These are phyloP conservation scores for Ceratocystis ficicola DNA, from an alignment of 2,329 filamentous ascomycete genomes.

Conservation along the genomic window DNA sequence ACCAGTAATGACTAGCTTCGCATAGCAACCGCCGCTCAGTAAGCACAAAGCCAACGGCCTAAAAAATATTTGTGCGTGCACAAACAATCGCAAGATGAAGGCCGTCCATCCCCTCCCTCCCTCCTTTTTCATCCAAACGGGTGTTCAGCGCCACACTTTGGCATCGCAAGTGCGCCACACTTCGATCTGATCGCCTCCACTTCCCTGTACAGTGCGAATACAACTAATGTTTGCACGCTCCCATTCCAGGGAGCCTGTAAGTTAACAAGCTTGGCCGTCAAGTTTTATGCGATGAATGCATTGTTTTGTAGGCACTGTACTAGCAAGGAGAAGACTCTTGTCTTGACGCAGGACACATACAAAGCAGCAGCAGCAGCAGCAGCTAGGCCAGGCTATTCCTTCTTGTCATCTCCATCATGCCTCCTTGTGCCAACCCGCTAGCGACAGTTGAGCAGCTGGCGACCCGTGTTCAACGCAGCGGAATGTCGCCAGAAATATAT, in stretches of 20 bases:
- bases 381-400: background rate
- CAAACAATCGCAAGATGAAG: background rate
- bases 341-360: background rate
- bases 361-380: background rate
- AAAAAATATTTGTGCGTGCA: background rate
- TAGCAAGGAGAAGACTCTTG: background rate
- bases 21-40: background rate
- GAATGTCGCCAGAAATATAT: conserved; percentile 55
- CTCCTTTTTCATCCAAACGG: background rate
- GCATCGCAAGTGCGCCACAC: background rate
- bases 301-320: background rate
- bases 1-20: background rate
- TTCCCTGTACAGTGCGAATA: background rate
- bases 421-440: conserved; percentile 51
- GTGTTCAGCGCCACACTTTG: background rate
- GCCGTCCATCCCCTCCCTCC: background rate
- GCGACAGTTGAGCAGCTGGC: conserved; percentile 60
- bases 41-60: background rate
- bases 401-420: conserved; percentile 13
- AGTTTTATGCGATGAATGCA: background rate
- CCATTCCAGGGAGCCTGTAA: background rate
- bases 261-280: background rate
- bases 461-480: conserved; percentile 41
- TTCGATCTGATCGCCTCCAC: background rate
- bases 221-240: background rate